phyloP scores from a whole-genome alignment of 2,329 filamentous ascomycete species.

The Aspergillus felis region DNA sequence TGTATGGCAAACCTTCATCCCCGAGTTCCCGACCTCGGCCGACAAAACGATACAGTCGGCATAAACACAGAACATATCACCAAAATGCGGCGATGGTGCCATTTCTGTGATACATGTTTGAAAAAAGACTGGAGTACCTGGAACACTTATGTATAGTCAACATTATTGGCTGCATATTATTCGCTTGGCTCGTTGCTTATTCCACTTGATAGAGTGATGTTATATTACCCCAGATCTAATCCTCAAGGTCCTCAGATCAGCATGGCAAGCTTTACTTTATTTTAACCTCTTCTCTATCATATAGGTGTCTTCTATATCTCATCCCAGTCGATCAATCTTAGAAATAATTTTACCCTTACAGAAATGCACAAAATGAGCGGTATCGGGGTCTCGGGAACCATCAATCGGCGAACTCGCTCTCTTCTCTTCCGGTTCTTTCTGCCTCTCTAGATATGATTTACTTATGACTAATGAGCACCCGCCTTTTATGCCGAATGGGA shows the following conservation, averaged over 20 bases:
- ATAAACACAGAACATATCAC: background rate
- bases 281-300: background rate
- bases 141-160: no score
- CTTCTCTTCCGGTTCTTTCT: background rate
- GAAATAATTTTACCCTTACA: background rate
- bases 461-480: background rate
- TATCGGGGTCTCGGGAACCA: background rate
- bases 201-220: background rate
- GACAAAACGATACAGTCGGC: background rate
- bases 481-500: no score
- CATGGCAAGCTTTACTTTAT: background rate
- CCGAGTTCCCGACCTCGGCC: background rate
- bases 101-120: no score
- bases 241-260: background rate
- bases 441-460: background rate
- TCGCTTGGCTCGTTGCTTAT: no score
- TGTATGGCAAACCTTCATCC: background rate
- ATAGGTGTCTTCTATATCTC: background rate
- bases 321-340: background rate
- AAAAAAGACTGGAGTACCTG: no score
- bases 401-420: background rate
- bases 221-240: background rate
- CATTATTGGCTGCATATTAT: background rate
- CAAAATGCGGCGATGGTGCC: background rate
- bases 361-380: background rate